These are phyloP conservation scores for Hanseniaspora hatyaiensis DNA, from an alignment of 805 yeast genomes.

Conservation along the genomic window DNA sequence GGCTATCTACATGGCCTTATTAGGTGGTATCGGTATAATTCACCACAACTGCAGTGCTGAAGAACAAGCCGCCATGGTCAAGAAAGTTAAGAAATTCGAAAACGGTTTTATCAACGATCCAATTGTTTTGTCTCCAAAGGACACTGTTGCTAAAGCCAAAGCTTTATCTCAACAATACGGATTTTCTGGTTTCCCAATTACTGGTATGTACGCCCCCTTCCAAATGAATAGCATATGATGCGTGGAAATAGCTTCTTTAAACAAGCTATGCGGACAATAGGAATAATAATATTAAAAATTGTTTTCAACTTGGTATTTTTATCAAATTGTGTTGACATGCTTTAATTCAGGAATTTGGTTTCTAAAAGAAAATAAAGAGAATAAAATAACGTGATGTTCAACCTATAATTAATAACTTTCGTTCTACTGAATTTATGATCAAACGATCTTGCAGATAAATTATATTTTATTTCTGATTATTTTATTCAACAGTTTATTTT, in stretches of 20 bases:
- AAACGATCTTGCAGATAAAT: slow-evolving; percentile 89
- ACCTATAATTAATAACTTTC: slow-evolving; percentile 62
- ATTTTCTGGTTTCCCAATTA: slow-evolving; percentile 96
- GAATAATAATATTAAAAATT: too few species aligned
- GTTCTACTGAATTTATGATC: slow-evolving; percentile 94
- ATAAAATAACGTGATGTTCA: slow-evolving; percentile 11
- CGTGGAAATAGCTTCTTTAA: too few species aligned
- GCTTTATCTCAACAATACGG: slow-evolving; percentile 61
- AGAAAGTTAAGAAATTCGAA: slow-evolving; percentile 90
- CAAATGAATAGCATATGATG: too few species aligned
- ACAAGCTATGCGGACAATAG: too few species aligned
- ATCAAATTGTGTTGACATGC: too few species aligned
- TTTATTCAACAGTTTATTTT: neutral
- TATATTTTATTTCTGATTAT: slow-evolving; percentile 32
- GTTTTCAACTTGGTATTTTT: too few species aligned
- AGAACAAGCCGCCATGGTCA: slow-evolving; percentile 97
- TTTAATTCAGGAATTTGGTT: too few species aligned
- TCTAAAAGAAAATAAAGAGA: neutral
- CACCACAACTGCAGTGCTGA: slow-evolving; percentile 96
- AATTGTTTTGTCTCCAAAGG: slow-evolving; percentile 63
- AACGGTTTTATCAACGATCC: slow-evolving; percentile 96
- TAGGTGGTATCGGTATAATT: slow-evolving; percentile 97
- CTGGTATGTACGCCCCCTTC: slow-evolving; percentile 64
- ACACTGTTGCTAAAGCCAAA: slow-evolving; percentile 73
- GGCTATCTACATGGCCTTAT: slow-evolving; percentile 97